Evolutionary conservation across 2,329 filamentous ascomycete genomes (phyloP).

Genomic region (Thielaviopsis ethacetica): DNA sequence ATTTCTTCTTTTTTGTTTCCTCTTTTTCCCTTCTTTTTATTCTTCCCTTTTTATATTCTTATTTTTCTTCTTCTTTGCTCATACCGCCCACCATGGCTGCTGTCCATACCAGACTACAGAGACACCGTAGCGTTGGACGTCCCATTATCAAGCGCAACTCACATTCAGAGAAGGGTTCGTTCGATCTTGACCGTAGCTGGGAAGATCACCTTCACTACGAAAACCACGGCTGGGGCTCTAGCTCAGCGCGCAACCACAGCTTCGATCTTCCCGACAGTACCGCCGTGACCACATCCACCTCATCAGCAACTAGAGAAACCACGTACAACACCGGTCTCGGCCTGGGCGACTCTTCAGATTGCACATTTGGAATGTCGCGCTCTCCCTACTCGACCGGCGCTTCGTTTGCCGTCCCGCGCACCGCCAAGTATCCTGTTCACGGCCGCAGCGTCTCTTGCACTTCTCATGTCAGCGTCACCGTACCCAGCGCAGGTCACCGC

Average conservation of each 20-base stretch:
- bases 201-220: slow-evolving; percentile 33
- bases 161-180: slow-evolving; percentile 43
- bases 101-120: slow-evolving; percentile 14
- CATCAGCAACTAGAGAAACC: slow-evolving; percentile 2
- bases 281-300: slow-evolving; percentile 15
- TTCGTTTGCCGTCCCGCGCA: slow-evolving; percentile 10
- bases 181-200: slow-evolving; percentile 44
- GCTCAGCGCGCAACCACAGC: slow-evolving; percentile 24
- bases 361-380: slow-evolving; percentile 2
- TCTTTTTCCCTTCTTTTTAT: background rate
- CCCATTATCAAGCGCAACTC: slow-evolving; percentile 39
- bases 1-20: background rate
- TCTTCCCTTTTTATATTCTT: background rate
- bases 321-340: slow-evolving; percentile 2
- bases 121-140: slow-evolving; percentile 12
- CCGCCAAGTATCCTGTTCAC: slow-evolving; percentile 32
- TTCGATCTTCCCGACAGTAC: slow-evolving; percentile 27
- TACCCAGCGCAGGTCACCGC: slow-evolving; percentile 20
- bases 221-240: slow-evolving; percentile 20
- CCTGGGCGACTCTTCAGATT: slow-evolving; percentile 1
- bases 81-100: slow-evolving; percentile 15
- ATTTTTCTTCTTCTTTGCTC: slow-evolving; percentile 16
- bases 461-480: slow-evolving; percentile 34
- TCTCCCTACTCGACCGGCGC: slow-evolving; percentile 3
- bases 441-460: slow-evolving; percentile 41